phyloP scores from a whole-genome alignment of 2,329 filamentous ascomycete genomes.

The Hypoxylon sp. region DNA sequence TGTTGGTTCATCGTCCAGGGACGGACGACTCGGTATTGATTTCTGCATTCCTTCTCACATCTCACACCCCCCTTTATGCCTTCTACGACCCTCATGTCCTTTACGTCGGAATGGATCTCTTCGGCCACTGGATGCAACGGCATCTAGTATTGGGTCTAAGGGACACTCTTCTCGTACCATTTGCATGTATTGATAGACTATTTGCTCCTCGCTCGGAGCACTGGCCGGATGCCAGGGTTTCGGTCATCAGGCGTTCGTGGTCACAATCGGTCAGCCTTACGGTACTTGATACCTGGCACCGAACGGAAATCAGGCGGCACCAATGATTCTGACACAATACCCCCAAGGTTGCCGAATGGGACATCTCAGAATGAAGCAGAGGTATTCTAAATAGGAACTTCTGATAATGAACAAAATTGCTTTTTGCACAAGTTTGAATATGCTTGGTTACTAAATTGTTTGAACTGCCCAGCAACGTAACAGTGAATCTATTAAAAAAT shows the following conservation, averaged over 20 bases:
- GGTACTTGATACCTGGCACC: conserved; percentile 52
- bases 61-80: conserved; percentile 43
- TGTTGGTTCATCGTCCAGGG: conserved; percentile 40
- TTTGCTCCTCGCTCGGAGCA: conserved; percentile 50
- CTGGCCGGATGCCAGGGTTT: conserved; percentile 52
- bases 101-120: conserved; percentile 47
- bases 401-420: conserved; percentile 55
- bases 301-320: conserved; percentile 55
- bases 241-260: conserved; percentile 55
- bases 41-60: conserved; percentile 52
- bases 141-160: conserved; percentile 45
- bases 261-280: conserved; percentile 52
- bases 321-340: conserved; percentile 56
- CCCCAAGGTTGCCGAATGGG: conserved; percentile 54
- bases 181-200: conserved; percentile 57
- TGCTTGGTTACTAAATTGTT: conserved; percentile 2
- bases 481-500: neutral
- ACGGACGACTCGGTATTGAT: conserved; percentile 49
- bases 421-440: conserved; percentile 22
- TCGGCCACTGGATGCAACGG: conserved; percentile 30
- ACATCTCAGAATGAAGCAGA: conserved; percentile 51
- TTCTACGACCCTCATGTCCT: conserved; percentile 44
- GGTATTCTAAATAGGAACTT: conserved; percentile 53
- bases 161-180: conserved; percentile 45
- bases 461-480: conserved; percentile 1